A percentile compares a stretch with the other conserved stretches of the same genome.
These are phyloP conservation scores for Ophiobolus disseminans DNA, from an alignment of 2,329 filamentous ascomycete genomes.

Conservation along the genomic window DNA sequence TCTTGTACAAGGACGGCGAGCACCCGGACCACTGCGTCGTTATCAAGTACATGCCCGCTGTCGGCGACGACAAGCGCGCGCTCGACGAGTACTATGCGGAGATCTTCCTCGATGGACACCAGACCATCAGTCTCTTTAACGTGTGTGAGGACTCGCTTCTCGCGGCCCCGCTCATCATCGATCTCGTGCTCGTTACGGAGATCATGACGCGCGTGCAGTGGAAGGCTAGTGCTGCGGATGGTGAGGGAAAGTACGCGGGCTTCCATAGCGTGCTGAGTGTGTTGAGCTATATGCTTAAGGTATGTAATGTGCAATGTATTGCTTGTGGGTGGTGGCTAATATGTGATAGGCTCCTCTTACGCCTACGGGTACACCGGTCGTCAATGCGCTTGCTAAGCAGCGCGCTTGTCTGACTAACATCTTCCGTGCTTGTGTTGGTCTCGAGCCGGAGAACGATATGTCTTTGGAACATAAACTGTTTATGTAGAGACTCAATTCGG, in stretches of 20 bases:
- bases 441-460: slow-evolving; percentile 99
- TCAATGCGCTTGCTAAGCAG: slow-evolving; percentile 97
- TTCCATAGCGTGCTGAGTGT: slow-evolving; percentile 98
- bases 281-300: slow-evolving; percentile 97
- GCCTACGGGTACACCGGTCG: slow-evolving; percentile 90
- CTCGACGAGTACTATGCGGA: slow-evolving; percentile 99
- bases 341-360: slow-evolving; percentile 79
- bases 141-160: slow-evolving; percentile 98
- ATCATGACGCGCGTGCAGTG: slow-evolving; percentile 99
- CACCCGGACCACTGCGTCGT: slow-evolving; percentile 98
- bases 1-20: slow-evolving; percentile 90
- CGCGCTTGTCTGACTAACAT: slow-evolving; percentile 94
- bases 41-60: slow-evolving; percentile 99
- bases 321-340: slow-evolving; percentile 23
- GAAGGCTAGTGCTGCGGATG: slow-evolving; percentile 67
- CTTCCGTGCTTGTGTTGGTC: slow-evolving; percentile 94
- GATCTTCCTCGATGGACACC: slow-evolving; percentile 98
- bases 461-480: slow-evolving; percentile 98
- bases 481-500: slow-evolving; percentile 31
- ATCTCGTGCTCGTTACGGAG: slow-evolving; percentile 89
- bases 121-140: slow-evolving; percentile 98
- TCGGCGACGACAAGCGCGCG: slow-evolving; percentile 98
- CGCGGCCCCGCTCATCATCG: slow-evolving; percentile 95
- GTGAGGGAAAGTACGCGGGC: slow-evolving; percentile 76
- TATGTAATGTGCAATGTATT: slow-evolving; percentile 29